These are phyloP conservation scores for Lanmaoa pseudosensibilis DNA, from an alignment of 768 basidiomycete genomes.

Conservation along the genomic window DNA sequence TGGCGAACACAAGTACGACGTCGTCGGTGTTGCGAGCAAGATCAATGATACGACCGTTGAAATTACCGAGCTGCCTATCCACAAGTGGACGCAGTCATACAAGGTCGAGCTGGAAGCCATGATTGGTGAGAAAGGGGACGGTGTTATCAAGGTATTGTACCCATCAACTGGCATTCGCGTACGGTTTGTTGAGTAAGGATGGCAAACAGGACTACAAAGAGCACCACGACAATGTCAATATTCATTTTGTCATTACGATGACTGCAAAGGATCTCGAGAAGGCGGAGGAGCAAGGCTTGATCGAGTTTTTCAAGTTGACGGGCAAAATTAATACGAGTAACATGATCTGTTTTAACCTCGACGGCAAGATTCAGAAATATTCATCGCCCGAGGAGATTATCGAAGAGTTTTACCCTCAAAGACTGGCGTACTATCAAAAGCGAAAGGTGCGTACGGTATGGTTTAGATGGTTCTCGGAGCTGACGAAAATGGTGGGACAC, in stretches of 20 bases:
- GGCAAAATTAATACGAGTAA: slow-evolving; percentile 85
- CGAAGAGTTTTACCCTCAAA: slow-evolving; percentile 87
- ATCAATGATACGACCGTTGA: slow-evolving; percentile 87
- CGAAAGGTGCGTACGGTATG: slow-evolving; percentile 67
- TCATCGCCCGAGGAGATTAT: slow-evolving; percentile 86
- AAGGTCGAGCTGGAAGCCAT: slow-evolving; percentile 90
- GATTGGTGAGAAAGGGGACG: slow-evolving; percentile 83
- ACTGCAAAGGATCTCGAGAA: slow-evolving; percentile 75
- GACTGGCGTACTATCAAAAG: slow-evolving; percentile 91
- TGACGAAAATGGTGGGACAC: not conserved
- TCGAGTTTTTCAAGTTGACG: slow-evolving; percentile 90
- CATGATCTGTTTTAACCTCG: slow-evolving; percentile 98
- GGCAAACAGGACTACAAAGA: slow-evolving; percentile 87
- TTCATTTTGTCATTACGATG: slow-evolving; percentile 88
- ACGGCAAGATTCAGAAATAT: slow-evolving; percentile 95
- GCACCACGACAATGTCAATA: slow-evolving; percentile 88
- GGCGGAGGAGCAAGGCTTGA: slow-evolving; percentile 85
- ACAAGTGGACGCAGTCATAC: slow-evolving; percentile 91
- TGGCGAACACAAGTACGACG: slow-evolving; percentile 84
- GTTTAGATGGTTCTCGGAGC: not conserved
- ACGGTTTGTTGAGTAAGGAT: not conserved
- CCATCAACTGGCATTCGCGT: not conserved
- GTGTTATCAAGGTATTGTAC: slow-evolving; percentile 68
- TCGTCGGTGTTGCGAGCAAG: slow-evolving; percentile 71
- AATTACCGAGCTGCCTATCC: slow-evolving; percentile 92